Base-by-base conservation (phyloP, 306 rosid genomes). In the Arachis stenosperma region DNA sequence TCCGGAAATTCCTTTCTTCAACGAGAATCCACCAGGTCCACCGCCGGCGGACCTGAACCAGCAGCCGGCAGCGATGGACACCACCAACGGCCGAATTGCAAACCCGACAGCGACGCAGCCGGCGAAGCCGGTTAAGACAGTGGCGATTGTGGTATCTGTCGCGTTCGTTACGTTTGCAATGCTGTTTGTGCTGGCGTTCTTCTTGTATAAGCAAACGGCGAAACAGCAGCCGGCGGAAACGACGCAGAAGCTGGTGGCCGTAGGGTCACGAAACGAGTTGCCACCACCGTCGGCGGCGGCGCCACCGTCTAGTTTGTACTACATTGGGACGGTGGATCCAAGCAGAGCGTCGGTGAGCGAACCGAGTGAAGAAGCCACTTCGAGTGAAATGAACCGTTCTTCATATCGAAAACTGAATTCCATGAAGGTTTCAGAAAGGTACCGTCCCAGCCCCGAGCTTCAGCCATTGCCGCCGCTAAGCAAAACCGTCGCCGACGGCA, bases 371-470 rank as follows among this genome's bases (percentile, higher is more conserved):
- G 66, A 33, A 33, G 37, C 37, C 37, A 33, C 8, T 9, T 2
- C 54, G 11, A 50, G 61, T 33, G 85, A 68, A 14, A 80, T 57
- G 9, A 85, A 65, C 83, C 79, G 78, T 57, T 86, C 90, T 0
- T 92, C 95, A 52, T 84, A 87, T 78, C 81, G 73, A 13, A 85
- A 84, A 29, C 78, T 87, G 33, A 75, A 86, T 72, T 83, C 97
- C 12, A 27, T 81, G 8, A 88, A 86, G 75, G 78, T 75, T 74
- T 87, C 92, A 53, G 88, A 87, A 43, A 91, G 91, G 78, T 87
- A 89, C 76, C 91, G 96, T 10, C 96, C 91, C 3, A 94, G 99
- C 46, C 99, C 99, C 0, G 99, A 94, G 75, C 69, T 94, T 78
- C 99, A 94, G 67, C 99, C 99, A 1, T 76, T 94, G 58, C 95